Conservation (phyloP, 441 rosid genomes). For the Brassica hybrid region DNA sequence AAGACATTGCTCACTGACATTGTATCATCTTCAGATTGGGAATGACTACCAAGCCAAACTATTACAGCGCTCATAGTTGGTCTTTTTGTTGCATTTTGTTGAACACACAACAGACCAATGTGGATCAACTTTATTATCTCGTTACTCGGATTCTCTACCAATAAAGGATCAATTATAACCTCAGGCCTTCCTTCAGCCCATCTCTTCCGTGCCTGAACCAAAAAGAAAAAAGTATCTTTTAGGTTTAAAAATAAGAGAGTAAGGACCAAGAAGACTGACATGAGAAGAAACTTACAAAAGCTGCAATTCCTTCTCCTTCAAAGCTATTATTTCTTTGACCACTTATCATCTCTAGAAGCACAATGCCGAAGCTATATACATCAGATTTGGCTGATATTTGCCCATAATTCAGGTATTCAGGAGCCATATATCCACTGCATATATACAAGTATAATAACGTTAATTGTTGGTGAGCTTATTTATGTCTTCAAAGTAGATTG, state of each 20-base stretch:
- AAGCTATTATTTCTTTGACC: slow-evolving; percentile 33
- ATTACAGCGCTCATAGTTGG: slow-evolving; percentile 38
- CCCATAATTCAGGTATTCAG: slow-evolving; percentile 27
- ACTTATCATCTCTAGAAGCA: slow-evolving; percentile 39
- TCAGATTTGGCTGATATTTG: slow-evolving; percentile 33
- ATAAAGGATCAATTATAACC: slow-evolving; percentile 36
- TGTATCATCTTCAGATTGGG: not conserved
- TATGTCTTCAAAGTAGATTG: not conserved
- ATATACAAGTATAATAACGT: no score
- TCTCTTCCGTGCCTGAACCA: slow-evolving; percentile 31
- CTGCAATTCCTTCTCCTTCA: slow-evolving; percentile 19
- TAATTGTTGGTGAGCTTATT: no score
- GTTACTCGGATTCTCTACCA: not conserved
- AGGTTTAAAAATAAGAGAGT: not conserved
- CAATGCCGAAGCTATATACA: slow-evolving; percentile 28
- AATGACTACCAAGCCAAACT: slow-evolving; percentile 23
- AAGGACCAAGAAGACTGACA: not conserved
- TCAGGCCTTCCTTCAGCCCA: slow-evolving; percentile 29
- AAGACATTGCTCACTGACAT: not conserved
- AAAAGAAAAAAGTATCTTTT: not conserved
- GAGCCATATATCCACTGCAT: slow-evolving; percentile 40
- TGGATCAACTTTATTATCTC: slow-evolving; percentile 46
- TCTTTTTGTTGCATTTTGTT: slow-evolving; percentile 34
- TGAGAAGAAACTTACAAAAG: slow-evolving; percentile 23
- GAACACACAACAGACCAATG: slow-evolving; percentile 45